Conservation (phyloP, 257 asterid species). For the Buddleja alternifolia region DNA sequence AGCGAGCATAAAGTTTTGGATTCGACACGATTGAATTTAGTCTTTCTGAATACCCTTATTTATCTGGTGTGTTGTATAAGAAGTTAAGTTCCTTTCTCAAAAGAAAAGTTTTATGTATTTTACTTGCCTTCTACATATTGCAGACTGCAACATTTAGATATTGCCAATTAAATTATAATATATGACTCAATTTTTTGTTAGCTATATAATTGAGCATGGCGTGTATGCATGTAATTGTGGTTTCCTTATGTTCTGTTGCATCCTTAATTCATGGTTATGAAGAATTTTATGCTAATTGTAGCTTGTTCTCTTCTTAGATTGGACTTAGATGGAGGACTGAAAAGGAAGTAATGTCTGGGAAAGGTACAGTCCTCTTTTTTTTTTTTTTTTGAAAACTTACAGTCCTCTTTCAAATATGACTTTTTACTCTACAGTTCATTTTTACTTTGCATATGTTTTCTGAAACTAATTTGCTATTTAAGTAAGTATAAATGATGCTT, state of each 20-base stretch:
- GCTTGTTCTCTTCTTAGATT: conserved; percentile 51
- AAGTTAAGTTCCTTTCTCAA: conserved; percentile 15
- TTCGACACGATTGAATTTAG: conserved; percentile 8
- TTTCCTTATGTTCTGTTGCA: neutral
- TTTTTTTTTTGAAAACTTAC: too few species aligned
- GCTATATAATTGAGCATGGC: conserved; percentile 18
- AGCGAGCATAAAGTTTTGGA: conserved; percentile 12
- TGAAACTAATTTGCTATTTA: conserved; percentile 12
- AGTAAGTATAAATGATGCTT: conserved; percentile 20
- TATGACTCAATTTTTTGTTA: neutral
- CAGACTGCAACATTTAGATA: conserved; percentile 13
- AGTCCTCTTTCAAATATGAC: conserved; percentile 14
- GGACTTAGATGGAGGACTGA: conserved; percentile 99
- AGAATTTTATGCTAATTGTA: conserved; percentile 16
- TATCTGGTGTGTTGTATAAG: neutral
- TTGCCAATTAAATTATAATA: conserved; percentile 15
- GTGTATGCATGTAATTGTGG: neutral
- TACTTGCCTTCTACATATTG: conserved; percentile 17
- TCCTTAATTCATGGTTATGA: conserved; percentile 2
- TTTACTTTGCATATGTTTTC: neutral
- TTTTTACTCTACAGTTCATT: neutral
- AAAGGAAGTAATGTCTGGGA: conserved; percentile 97
- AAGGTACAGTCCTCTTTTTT: conserved; percentile 62
- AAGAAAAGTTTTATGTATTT: conserved; percentile 1
- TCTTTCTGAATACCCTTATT: neutral